These are phyloP conservation scores for Bipolaris oryzae DNA, from an alignment of 2,329 filamentous ascomycete genomes.

Conservation along the genomic window DNA sequence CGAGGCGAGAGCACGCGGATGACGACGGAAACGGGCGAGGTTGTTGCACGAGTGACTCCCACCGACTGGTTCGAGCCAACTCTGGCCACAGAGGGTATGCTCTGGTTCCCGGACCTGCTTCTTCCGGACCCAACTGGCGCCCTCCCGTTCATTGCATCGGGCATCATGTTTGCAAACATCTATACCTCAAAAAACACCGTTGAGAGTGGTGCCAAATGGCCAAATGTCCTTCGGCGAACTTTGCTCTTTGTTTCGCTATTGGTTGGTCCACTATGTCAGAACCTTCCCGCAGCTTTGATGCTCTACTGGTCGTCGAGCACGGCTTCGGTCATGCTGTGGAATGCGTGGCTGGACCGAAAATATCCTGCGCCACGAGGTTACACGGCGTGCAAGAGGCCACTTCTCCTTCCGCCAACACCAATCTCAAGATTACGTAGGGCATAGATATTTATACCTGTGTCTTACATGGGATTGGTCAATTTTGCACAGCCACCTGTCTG, in stretches of 20 bases:
- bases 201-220: conserved; percentile 20
- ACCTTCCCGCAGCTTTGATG: conserved; percentile 50
- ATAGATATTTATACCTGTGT: not conserved
- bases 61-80: conserved; percentile 54
- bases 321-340: conserved; percentile 42
- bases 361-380: conserved; percentile 35
- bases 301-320: conserved; percentile 51
- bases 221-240: conserved; percentile 28
- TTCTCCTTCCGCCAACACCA: conserved; percentile 28
- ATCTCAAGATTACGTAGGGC: conserved; percentile 10
- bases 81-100: conserved; percentile 61
- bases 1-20: conserved; percentile 9
- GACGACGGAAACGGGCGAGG: conserved; percentile 12
- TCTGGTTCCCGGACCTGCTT: conserved; percentile 66
- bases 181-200: conserved; percentile 33
- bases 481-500: not conserved
- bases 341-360: conserved; percentile 40
- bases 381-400: conserved; percentile 36
- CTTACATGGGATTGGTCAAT: not conserved
- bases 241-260: conserved; percentile 39
- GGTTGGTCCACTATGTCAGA: conserved; percentile 42
- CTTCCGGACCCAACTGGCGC: conserved; percentile 58
- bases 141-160: conserved; percentile 58
- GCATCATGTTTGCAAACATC: conserved; percentile 58
- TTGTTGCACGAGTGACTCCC: conserved; percentile 5